A percentile compares a stretch with the other conserved stretches of the same genome.
phyloP scores from a whole-genome alignment of 148 eudicot species.

The Mesembryanthemum crystallinum region DNA sequence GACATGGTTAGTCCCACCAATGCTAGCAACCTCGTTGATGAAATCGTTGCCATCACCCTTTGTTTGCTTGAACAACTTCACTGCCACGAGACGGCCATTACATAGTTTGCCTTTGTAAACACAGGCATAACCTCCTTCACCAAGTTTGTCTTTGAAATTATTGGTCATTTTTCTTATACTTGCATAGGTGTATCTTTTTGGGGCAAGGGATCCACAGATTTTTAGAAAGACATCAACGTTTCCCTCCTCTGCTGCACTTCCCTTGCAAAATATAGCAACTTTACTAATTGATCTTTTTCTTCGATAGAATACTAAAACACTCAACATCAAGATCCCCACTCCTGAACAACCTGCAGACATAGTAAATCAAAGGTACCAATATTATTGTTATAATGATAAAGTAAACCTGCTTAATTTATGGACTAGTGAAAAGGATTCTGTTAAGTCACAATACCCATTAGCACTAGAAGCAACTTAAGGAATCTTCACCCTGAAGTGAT shows the following conservation, averaged over 20 bases:
- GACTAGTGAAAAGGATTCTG: too few relatives aligned
- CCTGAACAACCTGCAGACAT: not conserved
- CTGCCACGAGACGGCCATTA: slow-evolving; percentile 62
- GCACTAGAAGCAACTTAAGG: too few relatives aligned
- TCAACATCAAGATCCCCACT: not conserved
- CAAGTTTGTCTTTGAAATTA: slow-evolving; percentile 51
- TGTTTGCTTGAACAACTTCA: slow-evolving; percentile 38
- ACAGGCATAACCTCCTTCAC: slow-evolving; percentile 68
- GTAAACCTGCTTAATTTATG: too few relatives aligned
- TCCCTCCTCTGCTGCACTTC: not conserved
- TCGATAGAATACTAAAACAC: not conserved
- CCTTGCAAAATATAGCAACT: not conserved
- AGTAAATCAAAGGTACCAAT: too few relatives aligned
- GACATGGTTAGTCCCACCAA: slow-evolving; percentile 51
- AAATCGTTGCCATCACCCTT: not conserved
- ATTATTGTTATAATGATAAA: too few relatives aligned
- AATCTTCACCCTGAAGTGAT: too few relatives aligned
- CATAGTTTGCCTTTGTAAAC: slow-evolving; percentile 58
- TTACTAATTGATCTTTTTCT: not conserved
- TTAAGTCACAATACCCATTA: too few relatives aligned
- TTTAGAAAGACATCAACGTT: too few relatives aligned
- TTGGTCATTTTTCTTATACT: slow-evolving; percentile 60
- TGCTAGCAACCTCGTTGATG: slow-evolving; percentile 56
- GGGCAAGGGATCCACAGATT: slow-evolving; percentile 27
- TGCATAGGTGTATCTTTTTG: slow-evolving; percentile 38